Conservation (phyloP, 2,329 filamentous ascomycete species). For the Colletotrichum caudatum region DNA sequence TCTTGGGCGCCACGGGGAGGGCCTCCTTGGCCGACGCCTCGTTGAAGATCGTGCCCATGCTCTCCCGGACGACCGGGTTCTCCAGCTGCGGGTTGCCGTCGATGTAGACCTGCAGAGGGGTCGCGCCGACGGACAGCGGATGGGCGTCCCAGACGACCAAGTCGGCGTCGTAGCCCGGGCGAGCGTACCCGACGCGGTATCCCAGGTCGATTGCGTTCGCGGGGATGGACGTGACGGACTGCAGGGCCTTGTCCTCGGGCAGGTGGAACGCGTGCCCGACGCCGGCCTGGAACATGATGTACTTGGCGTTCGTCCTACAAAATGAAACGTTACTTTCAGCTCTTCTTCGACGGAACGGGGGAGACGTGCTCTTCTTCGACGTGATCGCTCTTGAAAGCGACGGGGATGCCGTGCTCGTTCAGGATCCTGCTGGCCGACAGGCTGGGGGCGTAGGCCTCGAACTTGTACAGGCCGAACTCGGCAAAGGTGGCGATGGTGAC, state of each 20-base stretch:
- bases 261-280: slow-evolving; percentile 57
- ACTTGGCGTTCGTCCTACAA: slow-evolving; percentile 53
- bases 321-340: background rate
- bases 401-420: slow-evolving; percentile 53
- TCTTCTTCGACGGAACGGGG: background rate
- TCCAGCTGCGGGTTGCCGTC: slow-evolving; percentile 56
- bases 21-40: slow-evolving; percentile 5
- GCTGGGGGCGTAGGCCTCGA: slow-evolving; percentile 56
- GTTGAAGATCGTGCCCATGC: slow-evolving; percentile 42
- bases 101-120: slow-evolving; percentile 60
- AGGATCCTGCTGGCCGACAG: slow-evolving; percentile 56
- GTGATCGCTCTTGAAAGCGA: slow-evolving; percentile 60
- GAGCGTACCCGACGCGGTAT: slow-evolving; percentile 58
- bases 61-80: slow-evolving; percentile 48
- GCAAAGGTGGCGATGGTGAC: slow-evolving; percentile 59
- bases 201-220: slow-evolving; percentile 57
- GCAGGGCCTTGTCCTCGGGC: slow-evolving; percentile 54
- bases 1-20: slow-evolving; percentile 30
- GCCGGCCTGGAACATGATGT: slow-evolving; percentile 56
- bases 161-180: slow-evolving; percentile 62
- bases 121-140: slow-evolving; percentile 59
- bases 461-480: slow-evolving; percentile 56
- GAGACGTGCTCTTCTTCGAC: slow-evolving; percentile 23
- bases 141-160: slow-evolving; percentile 63
- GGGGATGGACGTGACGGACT: slow-evolving; percentile 60